These are phyloP conservation scores for Verticillium zaregamsianum DNA, from an alignment of 2,329 filamentous ascomycete genomes.

Conservation along the genomic window DNA sequence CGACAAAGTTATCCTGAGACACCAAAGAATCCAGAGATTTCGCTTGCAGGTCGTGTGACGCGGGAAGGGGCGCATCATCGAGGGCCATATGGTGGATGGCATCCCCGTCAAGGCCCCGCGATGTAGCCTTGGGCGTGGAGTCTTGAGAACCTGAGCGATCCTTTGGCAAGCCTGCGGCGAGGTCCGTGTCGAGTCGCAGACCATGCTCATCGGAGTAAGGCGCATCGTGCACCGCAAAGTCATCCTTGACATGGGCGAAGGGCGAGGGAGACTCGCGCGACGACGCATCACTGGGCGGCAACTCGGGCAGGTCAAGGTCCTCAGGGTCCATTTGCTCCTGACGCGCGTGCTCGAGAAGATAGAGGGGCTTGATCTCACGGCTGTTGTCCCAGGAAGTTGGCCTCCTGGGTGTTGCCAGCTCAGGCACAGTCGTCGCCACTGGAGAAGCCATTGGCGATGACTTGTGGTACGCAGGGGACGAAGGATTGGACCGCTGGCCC, in stretches of 20 bases:
- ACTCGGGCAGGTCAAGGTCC: constrained; percentile 41
- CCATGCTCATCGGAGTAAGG: constrained; percentile 1
- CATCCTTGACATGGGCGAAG: constrained; percentile 23
- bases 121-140: constrained; percentile 62
- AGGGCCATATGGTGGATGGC: constrained; percentile 10
- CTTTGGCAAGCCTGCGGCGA: constrained; percentile 24
- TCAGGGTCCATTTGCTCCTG: constrained; percentile 27
- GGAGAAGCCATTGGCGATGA: constrained; percentile 32
- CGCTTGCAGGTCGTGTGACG: constrained; percentile 6
- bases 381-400: constrained; percentile 60
- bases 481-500: constrained; percentile 39
- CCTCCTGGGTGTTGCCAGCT: constrained; percentile 30
- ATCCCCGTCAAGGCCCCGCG: constrained; percentile 27
- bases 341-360: constrained; percentile 66
- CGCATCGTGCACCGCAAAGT: constrained; percentile 11
- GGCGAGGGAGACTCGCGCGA: constrained; percentile 28
- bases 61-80: constrained; percentile 13
- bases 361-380: constrained; percentile 75
- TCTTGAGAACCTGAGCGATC: constrained; percentile 60
- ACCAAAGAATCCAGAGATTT: background rate
- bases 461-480: constrained; percentile 34
- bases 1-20: background rate
- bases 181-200: constrained; percentile 37
- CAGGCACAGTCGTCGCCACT: constrained; percentile 24
- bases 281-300: constrained; percentile 39